Evolutionary conservation across 2,329 filamentous ascomycete species (phyloP), one percentile per base, ranked within the genome.

Genomic region (Orbilia quercus): DNA sequence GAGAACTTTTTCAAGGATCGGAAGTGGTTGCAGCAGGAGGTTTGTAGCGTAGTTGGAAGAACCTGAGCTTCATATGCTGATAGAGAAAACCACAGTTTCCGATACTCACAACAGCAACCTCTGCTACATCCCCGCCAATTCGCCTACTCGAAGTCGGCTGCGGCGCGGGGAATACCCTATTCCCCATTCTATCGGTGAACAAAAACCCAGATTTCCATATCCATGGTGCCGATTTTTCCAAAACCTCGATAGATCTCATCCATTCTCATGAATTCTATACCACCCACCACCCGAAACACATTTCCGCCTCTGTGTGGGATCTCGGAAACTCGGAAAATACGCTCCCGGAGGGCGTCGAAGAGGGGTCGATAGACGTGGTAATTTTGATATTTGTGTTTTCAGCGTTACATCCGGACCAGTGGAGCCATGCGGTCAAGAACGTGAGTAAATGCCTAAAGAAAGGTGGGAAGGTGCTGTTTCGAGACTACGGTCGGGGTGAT

Each of bases 1-100:
- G 87, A 89, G 78, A 98, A 98, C 79, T 99, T 99, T 82, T 99
- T 99, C 87, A 99, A 99, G 82, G 91, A 99, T 80, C 87, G 95
- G 75, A 98, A 98, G 80, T 99, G 95, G 95, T 83, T 99, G 31
- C 90, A 90, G 76, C 94, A 98, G 81, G 95, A 99, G 36, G 70
- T 69, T 2, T n/a, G 51, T 51, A 12, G 7, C 47, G 34, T 16
- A 28, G 2, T 7, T 7, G 12, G 3, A 40, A 12, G 11, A 40
- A 40, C 5, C 36, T 7, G 36, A 16, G 6, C 36, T 14, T 16
- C 5, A 40, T 14, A 34, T 6, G 31, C 6, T 12, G 6, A 34
- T 6, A 34, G 6, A 34, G 31, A 40, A 40, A 57, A 9, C 16
- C 25, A 16, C 40, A 74, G 81, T 99, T 99, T 76, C 95, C 95